These are phyloP conservation scores for Teratosphaeria epicoccoides DNA, from an alignment of 2,329 filamentous ascomycete species.

Conservation along the genomic window DNA sequence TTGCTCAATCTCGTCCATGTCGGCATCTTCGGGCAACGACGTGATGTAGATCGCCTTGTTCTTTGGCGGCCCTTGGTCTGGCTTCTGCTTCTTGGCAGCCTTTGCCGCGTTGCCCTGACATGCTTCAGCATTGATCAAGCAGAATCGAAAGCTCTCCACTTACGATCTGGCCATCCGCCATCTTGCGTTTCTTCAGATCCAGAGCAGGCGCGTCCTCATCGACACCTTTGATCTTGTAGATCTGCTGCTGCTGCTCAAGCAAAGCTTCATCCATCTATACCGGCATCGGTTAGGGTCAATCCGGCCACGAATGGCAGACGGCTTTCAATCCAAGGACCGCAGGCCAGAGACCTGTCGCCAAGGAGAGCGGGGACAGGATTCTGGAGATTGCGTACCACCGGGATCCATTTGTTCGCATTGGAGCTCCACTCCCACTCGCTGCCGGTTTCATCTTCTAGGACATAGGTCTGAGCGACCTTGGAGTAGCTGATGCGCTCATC, in stretches of 20 bases:
- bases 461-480: constrained; percentile 62
- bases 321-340: constrained; percentile 5
- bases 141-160: neutral
- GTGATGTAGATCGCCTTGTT: constrained; percentile 93
- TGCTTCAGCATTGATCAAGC: neutral
- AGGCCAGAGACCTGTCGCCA: constrained; percentile 14
- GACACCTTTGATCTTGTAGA: constrained; percentile 50
- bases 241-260: constrained; percentile 50
- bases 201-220: constrained; percentile 39
- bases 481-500: constrained; percentile 82
- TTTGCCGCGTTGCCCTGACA: constrained; percentile 1
- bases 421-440: constrained; percentile 75
- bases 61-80: constrained; percentile 30
- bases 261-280: constrained; percentile 49
- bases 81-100: constrained; percentile 30
- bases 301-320: constrained; percentile 1
- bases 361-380: constrained; percentile 11
- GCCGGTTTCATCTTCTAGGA: constrained; percentile 75
- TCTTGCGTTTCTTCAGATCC: constrained; percentile 30
- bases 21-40: constrained; percentile 69
- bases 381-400: constrained; percentile 38
- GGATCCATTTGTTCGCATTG: constrained; percentile 63
- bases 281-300: constrained; percentile 17
- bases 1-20: constrained; percentile 67
- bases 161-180: constrained; percentile 20